These are phyloP conservation scores for Passalora sequoiae DNA, from an alignment of 2,329 filamentous ascomycete species.

Conservation along the genomic window DNA sequence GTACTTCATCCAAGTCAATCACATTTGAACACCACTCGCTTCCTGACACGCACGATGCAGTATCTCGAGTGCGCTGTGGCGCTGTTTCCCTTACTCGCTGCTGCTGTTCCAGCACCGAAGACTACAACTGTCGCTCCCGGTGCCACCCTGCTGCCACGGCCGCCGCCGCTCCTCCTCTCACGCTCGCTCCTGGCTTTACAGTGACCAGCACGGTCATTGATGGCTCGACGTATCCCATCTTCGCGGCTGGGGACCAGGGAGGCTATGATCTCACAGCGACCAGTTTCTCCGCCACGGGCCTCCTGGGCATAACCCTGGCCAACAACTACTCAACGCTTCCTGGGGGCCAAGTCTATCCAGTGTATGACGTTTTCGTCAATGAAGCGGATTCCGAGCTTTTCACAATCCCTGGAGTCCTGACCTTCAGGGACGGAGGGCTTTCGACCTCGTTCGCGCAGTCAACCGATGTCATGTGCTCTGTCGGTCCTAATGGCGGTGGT, in stretches of 20 bases:
- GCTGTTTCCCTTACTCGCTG: no score
- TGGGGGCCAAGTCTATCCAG: not conserved
- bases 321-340: slow-evolving; percentile 1
- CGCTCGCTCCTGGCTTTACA: not conserved
- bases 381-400: not conserved
- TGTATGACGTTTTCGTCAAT: not conserved
- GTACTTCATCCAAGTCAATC: no score
- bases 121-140: no score
- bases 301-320: not conserved
- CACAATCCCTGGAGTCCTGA: not conserved
- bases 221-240: not conserved
- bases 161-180: no score
- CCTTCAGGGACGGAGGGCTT: not conserved
- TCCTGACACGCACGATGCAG: no score
- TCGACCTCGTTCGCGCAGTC: not conserved
- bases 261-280: not conserved
- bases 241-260: not conserved
- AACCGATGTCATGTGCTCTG: not conserved
- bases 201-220: not conserved
- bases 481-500: not conserved
- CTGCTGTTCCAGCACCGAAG: no score
- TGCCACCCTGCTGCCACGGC: no score
- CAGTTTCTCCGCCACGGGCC: not conserved
- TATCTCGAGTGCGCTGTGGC: no score
- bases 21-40: no score